Base-by-base conservation (phyloP, 345 rosid genomes). In the Heritiera littoralis region DNA sequence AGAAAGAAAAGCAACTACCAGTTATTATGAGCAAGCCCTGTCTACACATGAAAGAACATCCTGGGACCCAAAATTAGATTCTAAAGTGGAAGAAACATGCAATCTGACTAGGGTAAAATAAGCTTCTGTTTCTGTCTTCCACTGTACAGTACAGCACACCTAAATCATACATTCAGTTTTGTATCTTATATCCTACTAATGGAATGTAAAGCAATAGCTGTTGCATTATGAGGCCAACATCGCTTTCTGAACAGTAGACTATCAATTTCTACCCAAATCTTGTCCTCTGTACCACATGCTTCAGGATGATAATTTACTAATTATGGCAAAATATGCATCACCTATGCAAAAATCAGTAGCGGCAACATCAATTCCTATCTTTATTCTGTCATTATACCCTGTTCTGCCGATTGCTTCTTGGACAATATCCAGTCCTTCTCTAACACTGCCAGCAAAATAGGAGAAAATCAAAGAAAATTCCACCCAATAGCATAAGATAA, bases 361-460 rank as follows among this genome's bases (percentile, higher is more conserved):
- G 28, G 97, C 97, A 75, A 87, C 91, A 84, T 92, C 98, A 60
- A 96, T 87, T 64, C 94, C 99, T 77, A 96, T 91, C 91, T 94
- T 94, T 88, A 96, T 94, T 85, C 80, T 90, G 75, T 89, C 99
- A 69, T 65, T 83, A 79, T 92, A 90, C 49, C 93, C 95, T 14
- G 99, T 94, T 89, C 99, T 90, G 87, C 79, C 69, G 83, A 92
- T 94, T 72, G 99, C 99, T 88, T 94, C 97, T 86, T 87, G 90
- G 80, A 96, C 97, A 81, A 92, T 87, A 88, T 91, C 97, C 87
- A 96, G 84, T 70, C 92, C 99, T 86, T 96, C 99, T 87, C 68
- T 90, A 79, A 96, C 75, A 77, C 99, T 96, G 95, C 86, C 81
- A 77, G 80, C 55, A 84, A 70, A 28, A 77, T 5, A 77, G 48